Evolutionary conservation across 192 early-diverging fungal genomes (phyloP), one percentile per base, ranked within the genome.

Genomic region (Rhizophagus prolifer): DNA sequence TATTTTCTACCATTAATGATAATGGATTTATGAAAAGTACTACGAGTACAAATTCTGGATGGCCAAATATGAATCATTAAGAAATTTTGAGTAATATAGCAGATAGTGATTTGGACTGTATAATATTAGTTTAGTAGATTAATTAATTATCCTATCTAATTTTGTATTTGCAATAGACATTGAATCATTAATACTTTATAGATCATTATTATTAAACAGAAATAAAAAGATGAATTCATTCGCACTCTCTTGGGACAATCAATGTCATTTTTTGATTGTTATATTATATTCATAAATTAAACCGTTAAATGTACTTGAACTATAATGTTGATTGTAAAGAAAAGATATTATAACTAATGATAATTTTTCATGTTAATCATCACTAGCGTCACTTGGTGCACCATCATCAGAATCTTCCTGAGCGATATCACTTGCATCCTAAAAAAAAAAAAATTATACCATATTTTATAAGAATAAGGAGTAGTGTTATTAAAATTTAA

Each of bases 391-490:
- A 19, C 50, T 54, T 21, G 50, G 50, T 21, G 50, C 6, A 34
- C 38, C 75, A 67, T 67, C 75, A 28, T 65, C 44, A 12, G 25
- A 47, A 58, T 76, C 64, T 23, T 76, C 75, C 12, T 54, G 23
- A 1, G 75, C 75, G 25, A 76, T 76, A 38, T 76, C 75, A 46
- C 74, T 47, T n/a, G 65, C 47, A 67, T 68, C 75, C 75, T 76
- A 65, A 9, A 64, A 21, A 21, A 25, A n/a, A 65, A 47, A 30
- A 10, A 31, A 12, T 58, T 26, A 44, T 44, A 44, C 12, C 1
- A 44, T 4, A 13, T 9, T 44, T 26, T 50, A 64, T 26, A 47
- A 1, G 25, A 59, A 0, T 25, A 59, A n/a, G n/a, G n/a, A n/a
- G 31, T 34, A 34, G 3, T 34, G 31, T 34, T 34, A 34, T 66